Percentiles rank a stretch among this genome's conserved stretches.
These are phyloP conservation scores for Pseudopediastrum boryanum DNA, from an alignment of 139 green algal species.

Conservation along the genomic window DNA sequence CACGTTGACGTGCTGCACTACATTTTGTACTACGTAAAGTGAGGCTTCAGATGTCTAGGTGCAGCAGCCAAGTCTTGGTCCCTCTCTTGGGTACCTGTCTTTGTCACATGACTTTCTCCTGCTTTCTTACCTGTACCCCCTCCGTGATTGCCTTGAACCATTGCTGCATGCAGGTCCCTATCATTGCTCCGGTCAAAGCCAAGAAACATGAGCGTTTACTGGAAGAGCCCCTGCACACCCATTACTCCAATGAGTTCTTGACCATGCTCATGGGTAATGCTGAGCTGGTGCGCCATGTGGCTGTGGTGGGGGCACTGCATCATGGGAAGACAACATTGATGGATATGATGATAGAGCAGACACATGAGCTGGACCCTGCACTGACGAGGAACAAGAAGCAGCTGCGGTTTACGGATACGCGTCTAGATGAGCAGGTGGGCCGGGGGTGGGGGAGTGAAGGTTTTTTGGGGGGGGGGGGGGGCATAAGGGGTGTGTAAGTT, in stretches of 20 bases:
- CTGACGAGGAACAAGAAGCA: constrained; percentile 42
- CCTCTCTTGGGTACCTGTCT: too few species aligned
- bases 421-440: constrained; percentile 89
- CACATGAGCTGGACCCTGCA: constrained; percentile 13
- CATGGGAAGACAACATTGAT: constrained; percentile 97
- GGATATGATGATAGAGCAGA: constrained; percentile 98
- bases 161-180: too few species aligned
- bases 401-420: constrained; percentile 96
- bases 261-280: constrained; percentile 80
- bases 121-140: too few species aligned
- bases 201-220: constrained; percentile 44
- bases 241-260: constrained; percentile 85
- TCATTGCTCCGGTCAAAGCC: constrained; percentile 88
- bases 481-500: too few species aligned
- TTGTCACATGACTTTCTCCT: too few species aligned
- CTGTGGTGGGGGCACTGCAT: constrained; percentile 93
- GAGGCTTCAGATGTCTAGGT: too few species aligned
- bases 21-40: too few species aligned
- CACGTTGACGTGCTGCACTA: too few species aligned
- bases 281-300: constrained; percentile 90
- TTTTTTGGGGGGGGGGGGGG: too few species aligned
- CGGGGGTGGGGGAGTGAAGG: neutral
- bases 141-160: too few species aligned
- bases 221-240: constrained; percentile 57
- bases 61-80: too few species aligned